phyloP scores from a whole-genome alignment of 768 basidiomycete genomes.

The Lepiota subincarnata region DNA sequence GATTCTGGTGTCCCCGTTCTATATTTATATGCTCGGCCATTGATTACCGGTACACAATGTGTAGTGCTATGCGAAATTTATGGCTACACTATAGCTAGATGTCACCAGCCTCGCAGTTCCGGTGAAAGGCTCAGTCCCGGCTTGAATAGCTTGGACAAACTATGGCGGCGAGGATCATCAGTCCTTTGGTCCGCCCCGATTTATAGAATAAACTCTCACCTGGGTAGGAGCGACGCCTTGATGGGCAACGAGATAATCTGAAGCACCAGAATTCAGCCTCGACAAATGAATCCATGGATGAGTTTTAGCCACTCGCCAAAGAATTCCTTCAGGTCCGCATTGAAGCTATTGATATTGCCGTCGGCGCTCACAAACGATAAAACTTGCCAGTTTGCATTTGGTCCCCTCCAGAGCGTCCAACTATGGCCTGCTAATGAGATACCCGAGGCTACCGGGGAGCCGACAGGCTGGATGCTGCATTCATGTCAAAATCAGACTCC shows the following conservation, averaged over 20 bases:
- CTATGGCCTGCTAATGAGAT: constrained; percentile 42
- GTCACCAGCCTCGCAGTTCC: constrained; percentile 45
- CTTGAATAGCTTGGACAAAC: constrained; percentile 52
- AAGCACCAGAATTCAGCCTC: background rate
- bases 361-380: constrained; percentile 48
- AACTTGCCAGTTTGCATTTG: constrained; percentile 52
- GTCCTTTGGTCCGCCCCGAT: background rate
- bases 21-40: too few relatives aligned
- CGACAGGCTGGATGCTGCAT: constrained; percentile 50
- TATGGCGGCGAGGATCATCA: constrained; percentile 13
- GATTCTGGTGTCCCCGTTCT: too few relatives aligned
- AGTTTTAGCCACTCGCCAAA: constrained; percentile 35
- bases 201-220: constrained; percentile 22
- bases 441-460: constrained; percentile 39
- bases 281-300: background rate
- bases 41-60: background rate
- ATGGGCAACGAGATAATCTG: constrained; percentile 42
- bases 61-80: background rate
- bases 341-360: constrained; percentile 48
- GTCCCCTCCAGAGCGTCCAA: constrained; percentile 56
- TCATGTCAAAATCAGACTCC: background rate
- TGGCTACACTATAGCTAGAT: constrained; percentile 15
- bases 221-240: constrained; percentile 46
- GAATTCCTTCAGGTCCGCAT: constrained; percentile 49
- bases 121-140: constrained; percentile 53